Percentiles rank a stretch among this genome's conserved stretches.
These are phyloP conservation scores for Candida tibetensis DNA, from an alignment of 805 yeast genomes.

Conservation along the genomic window DNA sequence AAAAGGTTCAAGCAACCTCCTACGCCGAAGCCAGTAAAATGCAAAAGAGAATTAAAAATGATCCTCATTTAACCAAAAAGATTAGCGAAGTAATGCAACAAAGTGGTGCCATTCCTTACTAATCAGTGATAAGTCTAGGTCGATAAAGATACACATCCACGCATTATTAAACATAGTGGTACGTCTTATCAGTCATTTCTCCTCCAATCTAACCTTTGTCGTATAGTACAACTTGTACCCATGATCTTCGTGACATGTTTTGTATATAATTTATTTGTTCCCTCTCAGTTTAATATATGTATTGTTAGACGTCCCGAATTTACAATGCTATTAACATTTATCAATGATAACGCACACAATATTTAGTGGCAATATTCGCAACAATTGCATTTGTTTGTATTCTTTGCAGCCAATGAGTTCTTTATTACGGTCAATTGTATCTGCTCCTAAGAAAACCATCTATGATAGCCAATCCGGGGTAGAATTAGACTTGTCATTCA, in stretches of 20 bases:
- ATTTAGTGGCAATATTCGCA: no score
- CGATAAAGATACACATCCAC: no score
- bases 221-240: background rate
- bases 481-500: conserved; percentile 3
- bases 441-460: conserved; percentile 22
- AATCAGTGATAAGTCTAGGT: no score
- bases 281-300: background rate
- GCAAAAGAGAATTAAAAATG: conserved; percentile 74
- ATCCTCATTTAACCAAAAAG: conserved; percentile 61
- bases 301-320: no score
- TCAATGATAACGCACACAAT: no score
- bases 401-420: conserved; percentile 11
- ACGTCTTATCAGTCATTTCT: no score
- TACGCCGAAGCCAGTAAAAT: conserved; percentile 91
- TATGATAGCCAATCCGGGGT: conserved; percentile 22
- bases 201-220: no score
- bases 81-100: conserved; percentile 56
- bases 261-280: background rate
- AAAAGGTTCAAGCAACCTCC: conserved; percentile 85
- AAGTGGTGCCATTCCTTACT: conserved; percentile 13
- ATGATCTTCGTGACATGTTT: background rate
- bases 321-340: no score
- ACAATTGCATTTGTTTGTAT: no score
- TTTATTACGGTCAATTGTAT: conserved; percentile 16
- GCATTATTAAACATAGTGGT: no score